Percentiles rank a stretch among this genome's conserved stretches.
Evolutionary conservation across 2,329 filamentous ascomycete species (phyloP).

Genomic region (Arthrobotrys entomopaga): DNA sequence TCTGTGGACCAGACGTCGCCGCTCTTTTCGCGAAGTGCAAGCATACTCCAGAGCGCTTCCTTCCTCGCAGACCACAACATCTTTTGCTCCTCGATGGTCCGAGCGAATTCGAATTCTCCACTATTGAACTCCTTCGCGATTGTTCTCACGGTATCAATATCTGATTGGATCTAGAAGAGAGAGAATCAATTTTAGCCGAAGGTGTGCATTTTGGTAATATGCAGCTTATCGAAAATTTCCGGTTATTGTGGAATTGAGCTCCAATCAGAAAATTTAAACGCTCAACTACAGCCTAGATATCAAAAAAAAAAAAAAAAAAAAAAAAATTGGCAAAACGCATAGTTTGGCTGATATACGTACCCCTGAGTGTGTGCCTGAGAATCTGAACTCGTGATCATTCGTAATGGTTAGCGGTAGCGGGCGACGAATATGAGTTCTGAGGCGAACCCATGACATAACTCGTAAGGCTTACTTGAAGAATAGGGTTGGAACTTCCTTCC

Average conservation of each 20-base stretch:
- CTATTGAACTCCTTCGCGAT: constrained; percentile 72
- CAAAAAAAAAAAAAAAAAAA: constrained; percentile 6
- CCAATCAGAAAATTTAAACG: constrained; percentile 43
- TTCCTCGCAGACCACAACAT: constrained; percentile 87
- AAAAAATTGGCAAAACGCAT: constrained; percentile 30
- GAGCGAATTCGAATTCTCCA: constrained; percentile 77
- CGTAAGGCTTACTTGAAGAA: constrained; percentile 75
- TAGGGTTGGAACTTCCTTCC: constrained; percentile 79
- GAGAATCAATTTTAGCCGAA: constrained; percentile 46
- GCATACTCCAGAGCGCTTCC: constrained; percentile 83
- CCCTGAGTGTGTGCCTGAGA: constrained; percentile 54
- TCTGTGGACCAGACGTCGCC: constrained; percentile 86
- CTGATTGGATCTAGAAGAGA: constrained; percentile 66
- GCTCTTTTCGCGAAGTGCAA: constrained; percentile 71
- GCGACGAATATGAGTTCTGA: constrained; percentile 14
- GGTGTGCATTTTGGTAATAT: constrained; percentile 32
- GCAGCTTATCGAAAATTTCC: constrained; percentile 50
- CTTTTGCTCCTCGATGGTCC: constrained; percentile 73
- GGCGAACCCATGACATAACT: constrained; percentile 1
- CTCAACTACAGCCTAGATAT: constrained; percentile 20
- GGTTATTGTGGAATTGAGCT: constrained; percentile 29
- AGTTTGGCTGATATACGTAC: constrained; percentile 52
- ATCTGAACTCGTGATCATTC: constrained; percentile 51
- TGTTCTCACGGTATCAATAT: constrained; percentile 73
- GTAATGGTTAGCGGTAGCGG: constrained; percentile 47